Evolutionary conservation across 108 stramenopile species (phyloP).

Genomic region (Pseudonitzschia pungens): DNA sequence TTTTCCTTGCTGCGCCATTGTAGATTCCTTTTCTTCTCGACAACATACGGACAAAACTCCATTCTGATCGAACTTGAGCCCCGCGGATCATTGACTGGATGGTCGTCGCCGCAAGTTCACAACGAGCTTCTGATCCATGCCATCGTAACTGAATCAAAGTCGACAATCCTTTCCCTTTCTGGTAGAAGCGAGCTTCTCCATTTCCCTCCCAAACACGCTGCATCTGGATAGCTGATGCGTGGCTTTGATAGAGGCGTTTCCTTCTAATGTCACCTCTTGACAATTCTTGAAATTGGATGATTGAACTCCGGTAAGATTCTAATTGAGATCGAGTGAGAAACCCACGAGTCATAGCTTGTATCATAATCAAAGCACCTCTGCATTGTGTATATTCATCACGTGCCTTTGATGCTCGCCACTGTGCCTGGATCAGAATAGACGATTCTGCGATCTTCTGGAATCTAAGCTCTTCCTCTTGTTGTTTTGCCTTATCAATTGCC

Average conservation of each 20-base stretch:
- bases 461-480: neutral
- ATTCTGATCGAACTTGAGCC: conserved; percentile 10
- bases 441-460: neutral
- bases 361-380: neutral
- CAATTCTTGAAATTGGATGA: neutral
- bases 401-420: conserved; percentile 10
- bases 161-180: neutral
- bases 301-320: neutral
- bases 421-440: neutral
- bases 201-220: neutral
- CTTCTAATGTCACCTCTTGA: neutral
- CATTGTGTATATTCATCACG: neutral
- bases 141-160: conserved; percentile 3
- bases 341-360: conserved; percentile 7
- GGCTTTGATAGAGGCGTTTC: neutral
- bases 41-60: conserved; percentile 5
- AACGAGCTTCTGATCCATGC: conserved; percentile 7
- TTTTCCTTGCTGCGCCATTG: conserved; percentile 5
- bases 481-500: neutral
- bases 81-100: conserved; percentile 10
- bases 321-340: neutral
- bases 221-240: neutral
- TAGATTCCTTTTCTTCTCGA: neutral
- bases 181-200: neutral
- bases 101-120: conserved; percentile 1